Percentiles rank a stretch among this genome's conserved stretches.
phyloP scores from a whole-genome alignment of 495 filamentous ascomycete species.

The Penicillium argentinense region DNA sequence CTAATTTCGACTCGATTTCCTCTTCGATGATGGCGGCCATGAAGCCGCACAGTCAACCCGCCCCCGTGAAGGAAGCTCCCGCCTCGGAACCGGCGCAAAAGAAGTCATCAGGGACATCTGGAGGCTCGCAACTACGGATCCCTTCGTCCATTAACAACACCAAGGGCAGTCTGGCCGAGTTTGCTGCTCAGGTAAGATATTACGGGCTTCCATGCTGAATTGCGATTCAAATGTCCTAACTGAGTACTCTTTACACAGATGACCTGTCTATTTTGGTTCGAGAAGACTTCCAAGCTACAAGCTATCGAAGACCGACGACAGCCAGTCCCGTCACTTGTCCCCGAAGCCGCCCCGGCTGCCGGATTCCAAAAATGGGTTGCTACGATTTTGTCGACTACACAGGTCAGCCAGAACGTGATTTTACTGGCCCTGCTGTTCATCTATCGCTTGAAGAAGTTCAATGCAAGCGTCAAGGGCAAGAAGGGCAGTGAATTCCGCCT shows the following conservation, averaged over 20 bases:
- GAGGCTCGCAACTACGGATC: constrained; percentile 64
- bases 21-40: constrained; percentile 25
- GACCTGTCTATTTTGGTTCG: constrained; percentile 98
- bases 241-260: constrained; percentile 54
- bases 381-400: constrained; percentile 85
- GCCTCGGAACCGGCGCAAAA: constrained; percentile 27
- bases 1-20: constrained; percentile 25
- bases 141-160: constrained; percentile 71
- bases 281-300: constrained; percentile 74
- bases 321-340: constrained; percentile 52
- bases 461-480: constrained; percentile 83
- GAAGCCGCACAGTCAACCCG: constrained; percentile 24
- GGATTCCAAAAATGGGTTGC: constrained; percentile 95
- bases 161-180: constrained; percentile 74
- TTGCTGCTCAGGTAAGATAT: constrained; percentile 72
- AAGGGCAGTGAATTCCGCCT: constrained; percentile 94
- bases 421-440: constrained; percentile 89
- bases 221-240: neutral
- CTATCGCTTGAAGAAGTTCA: constrained; percentile 86
- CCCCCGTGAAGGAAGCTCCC: constrained; percentile 24
- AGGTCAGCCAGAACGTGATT: constrained; percentile 96
- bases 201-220: neutral
- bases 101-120: constrained; percentile 43
- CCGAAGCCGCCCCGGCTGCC: constrained; percentile 70
- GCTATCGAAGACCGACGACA: constrained; percentile 65